Base-by-base conservation (phyloP, 352 stramenopile species). In the Phytophthora pinifolia region DNA sequence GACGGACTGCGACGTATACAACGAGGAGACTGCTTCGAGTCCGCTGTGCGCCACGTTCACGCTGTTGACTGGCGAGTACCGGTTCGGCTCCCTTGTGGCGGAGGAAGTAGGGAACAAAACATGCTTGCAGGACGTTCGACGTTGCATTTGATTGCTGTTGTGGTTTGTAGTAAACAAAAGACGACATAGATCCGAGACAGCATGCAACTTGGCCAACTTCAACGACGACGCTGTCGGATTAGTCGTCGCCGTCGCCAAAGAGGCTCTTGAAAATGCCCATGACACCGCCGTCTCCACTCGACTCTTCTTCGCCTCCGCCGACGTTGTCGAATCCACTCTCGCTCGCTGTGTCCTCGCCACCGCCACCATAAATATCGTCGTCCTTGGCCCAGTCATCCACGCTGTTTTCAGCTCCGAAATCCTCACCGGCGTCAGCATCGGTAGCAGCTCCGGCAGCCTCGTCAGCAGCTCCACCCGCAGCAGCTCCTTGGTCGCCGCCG, bases 261-360 rank as follows among this genome's bases (percentile, higher is more conserved):
- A 88, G 70, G 20, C 67, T 74, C 14, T 78, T 57, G 54, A 91
- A 85, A 46, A 89, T 72, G 38, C 82, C 68, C 54, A 84, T 74
- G 35, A 91, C 56, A 29, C 25, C 25, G 7, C 61, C 62, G 18
- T 45, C 60, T n/a, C 74, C 64, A 14, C 72, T 62, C 4, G 53
- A 65, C 18, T 72, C 56, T 8, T 64, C 57, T 9, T 67, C 56
- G 2, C 57, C 61, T 8, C 38, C 34, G 4, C 45, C 67, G 15
- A 62, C 46, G 4, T 67, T 60, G 9, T 66, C 38, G 14, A 54
- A 63, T 1, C 48, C 50, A n/a, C 48, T 62, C 1, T 32, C 44
- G 9, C 34, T 44, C 12, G 45, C 22, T 13, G 47, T 35, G n/a
- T 63, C 44, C 8, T 45, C 10, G n/a, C 20, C 20, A 42, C 52